Base-by-base conservation (phyloP, 768 basidiomycete species). In the Omphalotus guepiniiformis region DNA sequence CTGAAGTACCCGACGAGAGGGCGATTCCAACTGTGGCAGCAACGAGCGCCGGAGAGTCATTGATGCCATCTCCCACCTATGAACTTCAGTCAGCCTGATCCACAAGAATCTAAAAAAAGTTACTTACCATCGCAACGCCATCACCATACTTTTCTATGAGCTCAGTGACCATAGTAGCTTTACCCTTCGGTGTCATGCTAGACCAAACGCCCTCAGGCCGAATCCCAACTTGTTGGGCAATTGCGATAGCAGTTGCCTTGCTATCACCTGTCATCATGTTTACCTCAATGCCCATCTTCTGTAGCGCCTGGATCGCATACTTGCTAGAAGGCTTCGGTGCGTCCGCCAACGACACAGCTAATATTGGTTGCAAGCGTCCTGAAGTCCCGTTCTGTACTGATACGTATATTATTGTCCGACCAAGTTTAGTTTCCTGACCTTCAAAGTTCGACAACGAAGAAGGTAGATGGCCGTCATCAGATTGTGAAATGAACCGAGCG, bases 41-140 rank as follows among this genome's bases (percentile, higher is more conserved):
- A 13, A 93, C 94, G 2, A 99, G 83, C 11, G 95, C 96, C 1
- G 94, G 95, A 2, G 95, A 97, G 63, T 99, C 96, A 63, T 99
- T 98, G 71, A 98, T 96, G 27, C 96, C 96, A 64, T 99, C 96
- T 19, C 96, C 96, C 32, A 99, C 93, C 93, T 94, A 46, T 23
- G 37, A 30, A 50, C 32, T 21, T 4, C 2, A 11, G 19, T 18
- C 25, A 2, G 29, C 6, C 4, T n/a, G 29, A n/a, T 19, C 26
- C 8, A 16, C 9, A 4, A 27, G 22, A n/a, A 26, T 37, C 27
- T 25, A 32, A 39, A 49, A 27, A 45, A 40, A 18, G 3, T 25
- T 13, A 68, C 78, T 49, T 58, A 91, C 94, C 95, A 97, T 96
- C 2, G 93, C 93, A 27, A 97, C 85, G 23, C 85, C 88, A 8